These are phyloP conservation scores for Neodidymelliopsis sp. DNA, from an alignment of 2,329 filamentous ascomycete species.

Conservation along the genomic window DNA sequence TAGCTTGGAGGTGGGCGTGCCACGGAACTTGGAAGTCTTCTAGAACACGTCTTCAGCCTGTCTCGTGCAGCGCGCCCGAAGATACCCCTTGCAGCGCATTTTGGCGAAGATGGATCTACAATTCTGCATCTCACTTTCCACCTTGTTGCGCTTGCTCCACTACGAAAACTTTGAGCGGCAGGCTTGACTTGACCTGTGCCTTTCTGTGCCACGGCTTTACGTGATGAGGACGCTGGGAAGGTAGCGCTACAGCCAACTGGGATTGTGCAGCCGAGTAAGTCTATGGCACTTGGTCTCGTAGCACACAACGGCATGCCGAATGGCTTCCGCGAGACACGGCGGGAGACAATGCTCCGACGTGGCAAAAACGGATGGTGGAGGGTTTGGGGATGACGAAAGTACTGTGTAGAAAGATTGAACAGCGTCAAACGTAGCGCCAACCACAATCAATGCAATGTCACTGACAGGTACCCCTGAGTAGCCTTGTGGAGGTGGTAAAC, in stretches of 20 bases:
- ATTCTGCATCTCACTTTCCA: background rate
- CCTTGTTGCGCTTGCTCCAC: background rate
- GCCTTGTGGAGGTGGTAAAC: constrained; percentile 1
- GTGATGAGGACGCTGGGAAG: background rate
- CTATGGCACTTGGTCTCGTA: constrained; percentile 1
- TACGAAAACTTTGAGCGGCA: constrained; percentile 2
- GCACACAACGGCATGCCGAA: constrained; percentile 11
- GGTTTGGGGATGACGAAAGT: background rate
- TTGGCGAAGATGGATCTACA: background rate
- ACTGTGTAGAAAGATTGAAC: background rate
- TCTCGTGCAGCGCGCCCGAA: background rate
- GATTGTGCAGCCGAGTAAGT: constrained; percentile 6
- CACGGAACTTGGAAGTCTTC: constrained; percentile 13
- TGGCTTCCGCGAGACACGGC: background rate
- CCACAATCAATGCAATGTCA: constrained; percentile 12
- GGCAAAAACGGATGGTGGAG: background rate
- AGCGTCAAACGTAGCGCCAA: background rate
- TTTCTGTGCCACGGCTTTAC: constrained; percentile 6
- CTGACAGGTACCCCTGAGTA: constrained; percentile 13
- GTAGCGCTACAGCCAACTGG: background rate
- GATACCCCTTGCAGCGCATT: background rate
- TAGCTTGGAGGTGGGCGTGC: constrained; percentile 8
- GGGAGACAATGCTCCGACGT: constrained; percentile 10
- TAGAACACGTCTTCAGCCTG: constrained; percentile 10
- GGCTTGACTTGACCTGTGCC: constrained; percentile 1